Evolutionary conservation across 1,139 yeast genomes (phyloP).

Genomic region (Yamadazyma atmosphaerica): DNA sequence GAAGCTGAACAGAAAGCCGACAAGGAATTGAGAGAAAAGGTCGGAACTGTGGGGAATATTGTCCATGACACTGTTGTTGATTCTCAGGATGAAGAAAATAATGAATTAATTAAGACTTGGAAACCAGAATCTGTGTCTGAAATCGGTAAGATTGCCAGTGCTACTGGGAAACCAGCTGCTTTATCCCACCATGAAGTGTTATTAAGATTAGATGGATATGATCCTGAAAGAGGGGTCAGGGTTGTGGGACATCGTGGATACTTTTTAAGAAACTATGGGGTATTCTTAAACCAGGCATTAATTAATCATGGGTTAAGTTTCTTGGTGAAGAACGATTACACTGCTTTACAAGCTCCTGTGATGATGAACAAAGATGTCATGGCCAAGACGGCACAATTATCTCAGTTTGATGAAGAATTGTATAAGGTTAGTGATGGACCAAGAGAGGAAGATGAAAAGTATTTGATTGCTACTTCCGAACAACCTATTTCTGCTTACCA

Average conservation of each 20-base stretch:
- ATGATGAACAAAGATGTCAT: slow-evolving; percentile 99
- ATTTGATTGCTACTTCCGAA: slow-evolving; percentile 97
- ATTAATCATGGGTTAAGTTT: slow-evolving; percentile 92
- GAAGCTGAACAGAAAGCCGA: slow-evolving; percentile 81
- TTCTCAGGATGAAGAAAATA: slow-evolving; percentile 87
- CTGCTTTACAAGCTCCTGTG: slow-evolving; percentile 96
- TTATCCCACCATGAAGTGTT: slow-evolving; percentile 95
- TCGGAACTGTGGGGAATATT: slow-evolving; percentile 87
- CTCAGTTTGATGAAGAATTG: slow-evolving; percentile 96
- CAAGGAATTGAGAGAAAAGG: slow-evolving; percentile 69
- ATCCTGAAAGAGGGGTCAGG: slow-evolving; percentile 98
- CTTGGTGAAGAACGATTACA: slow-evolving; percentile 76
- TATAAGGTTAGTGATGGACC: slow-evolving; percentile 92
- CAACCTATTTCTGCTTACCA: slow-evolving; percentile 99
- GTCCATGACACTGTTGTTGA: slow-evolving; percentile 90
- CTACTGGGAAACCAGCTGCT: slow-evolving; percentile 71
- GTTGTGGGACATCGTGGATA: slow-evolving; percentile 99
- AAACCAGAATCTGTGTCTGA: slow-evolving; percentile 62
- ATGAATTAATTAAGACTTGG: slow-evolving; percentile 86
- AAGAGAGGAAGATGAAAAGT: slow-evolving; percentile 78
- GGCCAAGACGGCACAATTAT: slow-evolving; percentile 99
- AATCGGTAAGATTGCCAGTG: slow-evolving; percentile 65
- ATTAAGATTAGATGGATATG: slow-evolving; percentile 94
- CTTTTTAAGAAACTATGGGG: slow-evolving; percentile 93
- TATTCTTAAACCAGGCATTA: slow-evolving; percentile 94